These are phyloP conservation scores for Grosmannia huntii DNA, from an alignment of 2,329 filamentous ascomycete genomes.

Conservation along the genomic window DNA sequence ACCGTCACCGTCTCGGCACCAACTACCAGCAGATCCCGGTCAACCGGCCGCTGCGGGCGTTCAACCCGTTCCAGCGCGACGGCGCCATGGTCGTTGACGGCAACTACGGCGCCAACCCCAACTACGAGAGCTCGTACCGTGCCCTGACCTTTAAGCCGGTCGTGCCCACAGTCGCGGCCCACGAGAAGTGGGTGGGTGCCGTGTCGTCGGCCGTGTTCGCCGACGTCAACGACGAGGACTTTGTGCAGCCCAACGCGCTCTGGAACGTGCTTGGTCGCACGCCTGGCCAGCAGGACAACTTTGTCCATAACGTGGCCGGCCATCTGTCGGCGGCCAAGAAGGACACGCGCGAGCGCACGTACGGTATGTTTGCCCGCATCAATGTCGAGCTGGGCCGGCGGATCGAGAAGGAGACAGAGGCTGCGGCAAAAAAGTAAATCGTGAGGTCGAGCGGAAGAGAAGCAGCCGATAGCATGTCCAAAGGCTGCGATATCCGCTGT, in stretches of 20 bases:
- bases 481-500: too few relatives aligned
- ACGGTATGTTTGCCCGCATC: constrained; percentile 48
- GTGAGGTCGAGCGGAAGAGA: constrained; percentile 3
- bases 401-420: constrained; percentile 40
- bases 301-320: constrained; percentile 44
- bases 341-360: constrained; percentile 43
- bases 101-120: constrained; percentile 48
- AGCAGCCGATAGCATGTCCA: not conserved
- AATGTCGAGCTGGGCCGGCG: constrained; percentile 37
- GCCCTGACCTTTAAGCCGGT: constrained; percentile 27
- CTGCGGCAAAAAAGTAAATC: constrained; percentile 11
- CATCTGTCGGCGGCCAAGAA: constrained; percentile 41
- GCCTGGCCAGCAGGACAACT: constrained; percentile 47
- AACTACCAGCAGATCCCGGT: constrained; percentile 55
- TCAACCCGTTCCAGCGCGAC: constrained; percentile 62
- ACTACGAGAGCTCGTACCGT: constrained; percentile 41
- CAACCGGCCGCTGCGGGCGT: constrained; percentile 41
- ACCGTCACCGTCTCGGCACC: constrained; percentile 48
- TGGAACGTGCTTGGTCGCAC: constrained; percentile 35
- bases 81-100: constrained; percentile 57
- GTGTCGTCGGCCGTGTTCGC: constrained; percentile 29
- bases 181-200: constrained; percentile 35
- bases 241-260: constrained; percentile 32
- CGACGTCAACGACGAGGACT: constrained; percentile 35
- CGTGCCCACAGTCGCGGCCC: constrained; percentile 25